Evolutionary conservation across 176 grass and related monocot genomes (phyloP).

Genomic region (Phoenix dactylifera): DNA sequence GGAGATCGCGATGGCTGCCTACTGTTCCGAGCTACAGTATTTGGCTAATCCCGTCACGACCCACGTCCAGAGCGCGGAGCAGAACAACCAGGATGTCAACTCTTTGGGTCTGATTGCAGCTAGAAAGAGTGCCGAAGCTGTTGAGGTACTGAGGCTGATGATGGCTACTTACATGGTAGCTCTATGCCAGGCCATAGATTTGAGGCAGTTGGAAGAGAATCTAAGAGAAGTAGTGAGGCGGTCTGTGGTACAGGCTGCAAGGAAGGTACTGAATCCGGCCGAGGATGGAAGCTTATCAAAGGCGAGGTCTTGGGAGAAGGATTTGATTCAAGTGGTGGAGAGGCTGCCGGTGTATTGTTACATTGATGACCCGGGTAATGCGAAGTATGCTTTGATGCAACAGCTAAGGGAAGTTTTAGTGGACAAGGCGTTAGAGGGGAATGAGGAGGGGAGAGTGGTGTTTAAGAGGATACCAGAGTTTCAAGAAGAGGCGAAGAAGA

Average conservation of each 20-base stretch:
- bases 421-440: not conserved
- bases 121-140: conserved; percentile 1
- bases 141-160: conserved; percentile 2
- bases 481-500: not conserved
- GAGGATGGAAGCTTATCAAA: not conserved
- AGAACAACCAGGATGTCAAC: conserved; percentile 9
- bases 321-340: conserved; percentile 3
- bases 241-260: not conserved
- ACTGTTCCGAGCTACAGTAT: conserved; percentile 7
- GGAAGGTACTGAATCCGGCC: not conserved
- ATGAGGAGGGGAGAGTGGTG: not conserved
- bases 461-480: conserved; percentile 2
- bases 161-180: not conserved
- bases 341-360: not conserved
- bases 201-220: conserved; percentile 8
- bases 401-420: not conserved
- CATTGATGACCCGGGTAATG: not conserved
- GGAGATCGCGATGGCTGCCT: conserved; percentile 5
- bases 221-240: not conserved
- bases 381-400: not conserved
- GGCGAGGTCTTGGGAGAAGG: not conserved
- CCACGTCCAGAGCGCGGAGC: conserved; percentile 8
- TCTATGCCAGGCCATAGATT: conserved; percentile 8
- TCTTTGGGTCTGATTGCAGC: conserved; percentile 4
- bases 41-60: not conserved